Conservation (phyloP, 1,139 yeast species). For the Suhomyces choctaworum region DNA sequence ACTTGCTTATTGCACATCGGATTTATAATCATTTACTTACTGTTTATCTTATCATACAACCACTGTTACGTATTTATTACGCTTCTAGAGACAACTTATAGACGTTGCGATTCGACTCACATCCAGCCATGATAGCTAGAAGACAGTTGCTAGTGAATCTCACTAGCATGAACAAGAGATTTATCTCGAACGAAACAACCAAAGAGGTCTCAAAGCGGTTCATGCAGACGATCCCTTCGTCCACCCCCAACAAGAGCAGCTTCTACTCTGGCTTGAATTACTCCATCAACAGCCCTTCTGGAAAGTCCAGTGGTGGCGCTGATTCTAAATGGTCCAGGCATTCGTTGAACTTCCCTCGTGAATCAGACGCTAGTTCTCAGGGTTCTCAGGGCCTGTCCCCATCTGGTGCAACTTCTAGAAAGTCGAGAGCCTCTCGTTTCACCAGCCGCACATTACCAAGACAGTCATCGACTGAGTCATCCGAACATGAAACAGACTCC, state of each 20-base stretch:
- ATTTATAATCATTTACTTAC: no score
- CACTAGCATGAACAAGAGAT: conserved; percentile 19
- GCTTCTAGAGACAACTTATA: no score
- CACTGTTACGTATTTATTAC: no score
- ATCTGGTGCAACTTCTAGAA: conserved; percentile 27
- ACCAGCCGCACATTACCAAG: conserved; percentile 17
- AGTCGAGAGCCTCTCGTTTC: conserved; percentile 42
- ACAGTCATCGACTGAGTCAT: conserved; percentile 1
- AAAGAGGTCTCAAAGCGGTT: conserved; percentile 36
- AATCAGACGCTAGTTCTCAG: conserved; percentile 4
- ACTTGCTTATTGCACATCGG: not conserved
- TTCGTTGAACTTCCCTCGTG: conserved; percentile 20
- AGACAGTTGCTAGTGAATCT: conserved; percentile 17
- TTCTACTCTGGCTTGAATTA: conserved; percentile 35
- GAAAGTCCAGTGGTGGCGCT: conserved; percentile 6
- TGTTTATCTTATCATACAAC: no score
- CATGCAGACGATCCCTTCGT: conserved; percentile 43
- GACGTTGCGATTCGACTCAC: not conserved
- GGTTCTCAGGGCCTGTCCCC: not conserved
- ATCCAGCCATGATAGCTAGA: conserved; percentile 16
- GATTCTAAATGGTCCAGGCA: conserved; percentile 29
- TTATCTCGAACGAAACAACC: conserved; percentile 27
- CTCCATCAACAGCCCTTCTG: conserved; percentile 9
- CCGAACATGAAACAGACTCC: conserved; percentile 1
- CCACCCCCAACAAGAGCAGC: conserved; percentile 20